Conservation (phyloP, 371 early-diverging fungal genomes). For the Sporodiniella umbellata region DNA sequence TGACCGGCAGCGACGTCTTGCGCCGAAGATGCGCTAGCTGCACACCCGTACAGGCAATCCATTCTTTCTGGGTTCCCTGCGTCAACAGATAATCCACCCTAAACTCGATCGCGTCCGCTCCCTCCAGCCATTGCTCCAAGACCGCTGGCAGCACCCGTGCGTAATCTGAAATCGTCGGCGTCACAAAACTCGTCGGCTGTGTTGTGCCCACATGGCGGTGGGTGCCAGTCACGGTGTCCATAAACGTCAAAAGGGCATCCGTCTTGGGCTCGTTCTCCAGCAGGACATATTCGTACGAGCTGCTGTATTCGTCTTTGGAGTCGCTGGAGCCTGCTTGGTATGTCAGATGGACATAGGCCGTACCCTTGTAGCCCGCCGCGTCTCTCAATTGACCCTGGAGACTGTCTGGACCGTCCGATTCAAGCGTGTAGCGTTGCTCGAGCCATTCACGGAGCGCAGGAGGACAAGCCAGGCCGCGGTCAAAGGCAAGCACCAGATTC, state of each 20-base stretch:
- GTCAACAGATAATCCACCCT: slow-evolving; percentile 78
- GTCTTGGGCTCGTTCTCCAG: neutral
- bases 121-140: slow-evolving; percentile 57
- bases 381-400: no score
- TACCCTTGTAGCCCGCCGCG: no score
- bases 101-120: slow-evolving; percentile 83
- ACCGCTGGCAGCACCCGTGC: slow-evolving; percentile 16
- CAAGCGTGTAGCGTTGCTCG: no score
- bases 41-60: slow-evolving; percentile 15
- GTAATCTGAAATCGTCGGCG: slow-evolving; percentile 44
- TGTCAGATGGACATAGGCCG: slow-evolving; percentile 1
- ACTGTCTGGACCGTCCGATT: no score
- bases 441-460: neutral
- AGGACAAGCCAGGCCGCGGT: neutral
- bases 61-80: slow-evolving; percentile 15
- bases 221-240: neutral
- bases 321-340: neutral
- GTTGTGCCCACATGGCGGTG: neutral
- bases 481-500: neutral
- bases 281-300: neutral
- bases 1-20: slow-evolving; percentile 57
- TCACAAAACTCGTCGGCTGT: slow-evolving; percentile 42
- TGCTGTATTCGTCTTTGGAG: neutral
- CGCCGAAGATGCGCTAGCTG: slow-evolving; percentile 22
- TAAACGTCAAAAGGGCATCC: neutral